Conservation (phyloP, 495 filamentous ascomycete species). For the Aspergillus ostianus region DNA sequence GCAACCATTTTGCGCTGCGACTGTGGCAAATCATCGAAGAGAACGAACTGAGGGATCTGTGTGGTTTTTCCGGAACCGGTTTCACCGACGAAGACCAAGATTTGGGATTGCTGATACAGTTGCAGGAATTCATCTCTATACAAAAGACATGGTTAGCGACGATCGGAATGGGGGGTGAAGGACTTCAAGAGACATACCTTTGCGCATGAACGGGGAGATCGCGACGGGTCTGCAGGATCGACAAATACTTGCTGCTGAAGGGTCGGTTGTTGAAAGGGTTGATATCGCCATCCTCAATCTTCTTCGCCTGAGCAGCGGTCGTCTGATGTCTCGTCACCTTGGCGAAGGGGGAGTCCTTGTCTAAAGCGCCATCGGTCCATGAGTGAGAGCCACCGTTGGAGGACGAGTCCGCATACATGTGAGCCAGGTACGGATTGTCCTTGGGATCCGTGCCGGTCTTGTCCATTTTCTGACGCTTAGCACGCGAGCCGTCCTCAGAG, state of each 20-base stretch:
- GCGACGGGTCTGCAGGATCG: constrained; percentile 78
- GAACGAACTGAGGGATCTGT: constrained; percentile 96
- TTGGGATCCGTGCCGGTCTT: constrained; percentile 49
- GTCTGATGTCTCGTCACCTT: constrained; percentile 75
- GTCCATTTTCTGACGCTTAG: constrained; percentile 52
- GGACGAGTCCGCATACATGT: constrained; percentile 66
- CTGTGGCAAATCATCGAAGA: constrained; percentile 94
- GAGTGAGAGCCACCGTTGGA: constrained; percentile 40
- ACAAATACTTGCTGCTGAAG: constrained; percentile 81
- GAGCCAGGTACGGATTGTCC: constrained; percentile 85
- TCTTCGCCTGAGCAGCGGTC: constrained; percentile 68
- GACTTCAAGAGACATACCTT: constrained; percentile 50
- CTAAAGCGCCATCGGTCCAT: constrained; percentile 23
- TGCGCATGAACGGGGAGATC: constrained; percentile 89
- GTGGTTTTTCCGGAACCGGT: constrained; percentile 99
- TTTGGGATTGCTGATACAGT: constrained; percentile 88
- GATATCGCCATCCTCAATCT: constrained; percentile 74
- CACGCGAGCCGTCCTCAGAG: constrained; percentile 39
- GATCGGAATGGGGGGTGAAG: neutral
- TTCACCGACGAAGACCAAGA: constrained; percentile 97
- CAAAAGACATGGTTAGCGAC: neutral
- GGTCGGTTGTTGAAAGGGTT: constrained; percentile 81
- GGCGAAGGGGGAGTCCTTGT: constrained; percentile 51
- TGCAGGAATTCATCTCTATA: constrained; percentile 87
- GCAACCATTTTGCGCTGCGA: constrained; percentile 82